A percentile compares a stretch with the other conserved stretches of the same genome.
phyloP scores from a whole-genome alignment of 2,329 filamentous ascomycete species.

The Zymoseptoria tritici region DNA sequence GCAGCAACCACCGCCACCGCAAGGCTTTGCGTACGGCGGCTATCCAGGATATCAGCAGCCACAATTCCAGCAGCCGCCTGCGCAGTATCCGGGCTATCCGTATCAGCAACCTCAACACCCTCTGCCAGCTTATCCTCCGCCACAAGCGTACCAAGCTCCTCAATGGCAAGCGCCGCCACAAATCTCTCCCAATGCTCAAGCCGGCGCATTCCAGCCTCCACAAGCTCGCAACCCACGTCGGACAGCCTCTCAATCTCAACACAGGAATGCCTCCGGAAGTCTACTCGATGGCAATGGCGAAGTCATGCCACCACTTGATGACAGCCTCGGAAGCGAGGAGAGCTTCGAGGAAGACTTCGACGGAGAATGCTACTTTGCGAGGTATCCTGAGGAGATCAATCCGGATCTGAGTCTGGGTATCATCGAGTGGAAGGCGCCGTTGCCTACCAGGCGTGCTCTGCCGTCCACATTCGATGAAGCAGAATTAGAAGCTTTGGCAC shows the following conservation, averaged over 20 bases:
- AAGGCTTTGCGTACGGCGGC: background rate
- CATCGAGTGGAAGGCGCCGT: constrained; percentile 39
- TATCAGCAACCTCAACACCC: constrained; percentile 11
- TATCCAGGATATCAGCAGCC: constrained; percentile 5
- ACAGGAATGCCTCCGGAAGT: constrained; percentile 3
- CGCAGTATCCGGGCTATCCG: constrained; percentile 12
- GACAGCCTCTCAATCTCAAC: constrained; percentile 17
- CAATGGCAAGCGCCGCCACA: constrained; percentile 1
- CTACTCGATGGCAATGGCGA: constrained; percentile 25
- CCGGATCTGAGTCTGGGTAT: constrained; percentile 39
- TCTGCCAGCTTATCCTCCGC: constrained; percentile 2
- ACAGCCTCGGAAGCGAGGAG: constrained; percentile 8
- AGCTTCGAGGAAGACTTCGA: constrained; percentile 38
- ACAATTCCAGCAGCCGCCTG: background rate
- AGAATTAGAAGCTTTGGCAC: constrained; percentile 36
- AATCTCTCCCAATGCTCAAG: constrained; percentile 9
- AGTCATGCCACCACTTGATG: constrained; percentile 15
- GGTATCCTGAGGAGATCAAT: constrained; percentile 39
- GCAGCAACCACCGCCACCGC: constrained; percentile 3
- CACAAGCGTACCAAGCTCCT: constrained; percentile 5
- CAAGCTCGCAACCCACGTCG: constrained; percentile 2
- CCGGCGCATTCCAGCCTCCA: constrained; percentile 14
- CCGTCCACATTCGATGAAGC: constrained; percentile 38
- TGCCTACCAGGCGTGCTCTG: constrained; percentile 36
- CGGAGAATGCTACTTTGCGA: constrained; percentile 37